A percentile compares a stretch with the other conserved stretches of the same genome.
Conservation (phyloP, 441 rosid genomes). For the Populus hybrid region DNA sequence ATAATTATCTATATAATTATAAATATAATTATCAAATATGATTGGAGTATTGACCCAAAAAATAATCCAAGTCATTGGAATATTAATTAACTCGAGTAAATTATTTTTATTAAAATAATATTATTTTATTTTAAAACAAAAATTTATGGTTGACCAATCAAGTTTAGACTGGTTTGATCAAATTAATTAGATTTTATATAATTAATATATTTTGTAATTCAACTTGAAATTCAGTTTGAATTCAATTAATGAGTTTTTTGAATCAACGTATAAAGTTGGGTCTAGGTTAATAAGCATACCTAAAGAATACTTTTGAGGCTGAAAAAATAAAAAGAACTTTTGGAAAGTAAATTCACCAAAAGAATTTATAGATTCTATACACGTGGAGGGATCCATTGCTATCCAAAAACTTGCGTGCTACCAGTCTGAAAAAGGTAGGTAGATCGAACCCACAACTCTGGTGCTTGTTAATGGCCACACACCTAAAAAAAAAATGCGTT, state of each 20-base stretch:
- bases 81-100: neutral
- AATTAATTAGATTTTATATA: no score
- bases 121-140: no score
- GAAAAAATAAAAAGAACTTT: no score
- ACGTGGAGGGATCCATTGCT: neutral
- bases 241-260: no score
- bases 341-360: neutral
- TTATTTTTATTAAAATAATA: no score
- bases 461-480: neutral
- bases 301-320: neutral
- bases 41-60: no score
- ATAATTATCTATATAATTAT: no score
- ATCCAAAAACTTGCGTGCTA: neutral
- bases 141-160: accelerated
- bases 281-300: no score
- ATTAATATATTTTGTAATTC: no score
- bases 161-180: neutral
- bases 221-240: neutral
- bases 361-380: neutral
- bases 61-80: no score
- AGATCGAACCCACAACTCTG: neutral
- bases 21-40: no score
- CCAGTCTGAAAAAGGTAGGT: neutral
- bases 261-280: neutral
- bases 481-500: neutral